These are phyloP conservation scores for Prunus dulcis DNA, from an alignment of 306 rosid genomes.

Conservation along the genomic window DNA sequence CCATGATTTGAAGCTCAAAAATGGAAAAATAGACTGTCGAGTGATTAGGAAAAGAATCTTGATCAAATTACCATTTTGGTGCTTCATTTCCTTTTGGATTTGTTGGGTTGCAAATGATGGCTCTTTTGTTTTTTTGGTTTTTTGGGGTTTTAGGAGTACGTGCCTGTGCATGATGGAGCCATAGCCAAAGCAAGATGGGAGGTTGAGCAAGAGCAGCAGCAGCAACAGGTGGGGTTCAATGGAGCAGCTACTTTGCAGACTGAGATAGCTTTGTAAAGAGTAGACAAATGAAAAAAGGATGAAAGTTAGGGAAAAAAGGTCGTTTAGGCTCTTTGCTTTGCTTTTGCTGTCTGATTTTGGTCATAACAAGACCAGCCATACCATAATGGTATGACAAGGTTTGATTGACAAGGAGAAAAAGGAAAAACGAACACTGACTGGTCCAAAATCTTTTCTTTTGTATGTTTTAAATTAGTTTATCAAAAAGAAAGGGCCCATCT, in stretches of 20 bases:
- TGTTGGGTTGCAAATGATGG: constrained; percentile 18
- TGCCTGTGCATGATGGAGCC: constrained; percentile 54
- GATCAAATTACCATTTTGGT: background rate
- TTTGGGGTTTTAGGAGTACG: constrained; percentile 42
- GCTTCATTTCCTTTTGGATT: background rate
- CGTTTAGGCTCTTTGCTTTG: constrained; percentile 11
- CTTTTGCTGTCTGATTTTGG: constrained; percentile 32
- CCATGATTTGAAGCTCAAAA: background rate
- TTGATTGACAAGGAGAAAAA: constrained; percentile 23
- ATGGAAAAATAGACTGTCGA: constrained; percentile 12
- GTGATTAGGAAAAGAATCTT: constrained; percentile 9
- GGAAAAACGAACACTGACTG: background rate
- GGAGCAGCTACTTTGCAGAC: constrained; percentile 39
- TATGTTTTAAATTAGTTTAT: background rate
- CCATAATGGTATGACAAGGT: constrained; percentile 31
- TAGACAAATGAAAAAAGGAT: background rate
- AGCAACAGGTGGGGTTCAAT: constrained; percentile 40
- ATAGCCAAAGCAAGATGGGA: constrained; percentile 50
- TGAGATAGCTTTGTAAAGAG: constrained; percentile 36
- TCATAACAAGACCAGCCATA: constrained; percentile 29
- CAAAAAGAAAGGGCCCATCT: background rate
- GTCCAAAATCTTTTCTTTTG: background rate
- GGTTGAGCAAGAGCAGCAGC: constrained; percentile 30
- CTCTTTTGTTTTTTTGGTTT: background rate
- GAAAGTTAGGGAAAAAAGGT: constrained; percentile 22